Conservation (phyloP, 306 rosid genomes). For the Arachis stenosperma region DNA sequence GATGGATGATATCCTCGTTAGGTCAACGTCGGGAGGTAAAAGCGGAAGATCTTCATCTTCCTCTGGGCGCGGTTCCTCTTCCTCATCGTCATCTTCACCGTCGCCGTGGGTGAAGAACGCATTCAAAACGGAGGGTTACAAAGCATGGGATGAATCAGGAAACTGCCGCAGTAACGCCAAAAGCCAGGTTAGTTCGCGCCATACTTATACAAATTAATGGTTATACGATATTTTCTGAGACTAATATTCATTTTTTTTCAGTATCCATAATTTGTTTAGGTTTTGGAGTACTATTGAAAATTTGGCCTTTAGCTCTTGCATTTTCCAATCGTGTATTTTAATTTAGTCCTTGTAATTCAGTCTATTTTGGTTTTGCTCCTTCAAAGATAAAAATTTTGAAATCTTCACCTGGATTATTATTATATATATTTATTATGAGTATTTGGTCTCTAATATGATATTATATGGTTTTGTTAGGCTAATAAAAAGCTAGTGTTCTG, state of each 20-base stretch:
- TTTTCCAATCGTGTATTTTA: too few species aligned
- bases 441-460: conserved; percentile 3
- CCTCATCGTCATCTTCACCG: conserved; percentile 36
- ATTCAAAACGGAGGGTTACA: conserved; percentile 45
- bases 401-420: neutral
- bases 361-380: neutral
- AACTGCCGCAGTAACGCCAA: conserved; percentile 48
- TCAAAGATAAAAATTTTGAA: too few species aligned
- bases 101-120: conserved; percentile 41
- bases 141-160: conserved; percentile 49
- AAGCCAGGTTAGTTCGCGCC: conserved; percentile 60
- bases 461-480: conserved; percentile 2
- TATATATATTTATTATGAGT: neutral
- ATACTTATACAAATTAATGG: conserved; percentile 11
- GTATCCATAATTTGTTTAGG: too few species aligned
- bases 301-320: too few species aligned
- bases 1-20: conserved; percentile 70
- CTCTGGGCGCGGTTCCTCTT: conserved; percentile 33
- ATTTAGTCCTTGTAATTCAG: neutral
- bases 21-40: conserved; percentile 40
- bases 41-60: conserved; percentile 48
- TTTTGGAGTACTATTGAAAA: too few species aligned
- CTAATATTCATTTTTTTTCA: too few species aligned
- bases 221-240: neutral
- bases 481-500: conserved; percentile 17